Conservation (phyloP, 176 grass and related monocot genomes). For the Avena insularis region DNA sequence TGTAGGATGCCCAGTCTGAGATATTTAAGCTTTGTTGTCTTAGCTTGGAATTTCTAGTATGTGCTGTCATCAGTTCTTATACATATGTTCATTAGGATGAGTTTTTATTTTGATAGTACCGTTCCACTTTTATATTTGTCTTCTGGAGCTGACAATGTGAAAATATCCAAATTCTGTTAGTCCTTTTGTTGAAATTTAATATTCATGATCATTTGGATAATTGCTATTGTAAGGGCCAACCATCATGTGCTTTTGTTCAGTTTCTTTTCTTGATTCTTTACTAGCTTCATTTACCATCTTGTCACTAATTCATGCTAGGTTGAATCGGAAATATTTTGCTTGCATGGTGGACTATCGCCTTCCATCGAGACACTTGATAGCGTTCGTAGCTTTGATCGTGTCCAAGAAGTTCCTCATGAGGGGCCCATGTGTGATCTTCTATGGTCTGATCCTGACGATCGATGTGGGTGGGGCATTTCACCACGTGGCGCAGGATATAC, state of each 20-base stretch:
- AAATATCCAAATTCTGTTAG: not conserved
- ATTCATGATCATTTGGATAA: not conserved
- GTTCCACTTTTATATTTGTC: not conserved
- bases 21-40: not conserved
- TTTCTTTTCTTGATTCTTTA: not conserved
- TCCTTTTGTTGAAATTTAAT: not conserved
- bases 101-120: not conserved
- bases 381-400: conserved; percentile 67
- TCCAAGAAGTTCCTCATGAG: conserved; percentile 73
- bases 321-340: conserved; percentile 71
- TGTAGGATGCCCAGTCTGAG: not conserved
- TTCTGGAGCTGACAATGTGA: not conserved
- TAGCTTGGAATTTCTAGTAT: not conserved
- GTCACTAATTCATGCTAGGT: conserved; percentile 41
- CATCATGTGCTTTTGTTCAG: not conserved
- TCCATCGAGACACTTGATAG: conserved; percentile 69
- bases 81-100: not conserved
- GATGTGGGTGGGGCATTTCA: conserved; percentile 75
- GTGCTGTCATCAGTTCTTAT: not conserved
- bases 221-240: not conserved
- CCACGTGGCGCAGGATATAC: conserved; percentile 74
- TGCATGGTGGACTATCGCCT: conserved; percentile 68
- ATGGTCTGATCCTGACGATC: conserved; percentile 71
- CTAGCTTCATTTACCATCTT: not conserved
- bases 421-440: conserved; percentile 73